Conservation (phyloP, 2,329 filamentous ascomycete species). For the Talaromyces funiculosus region DNA sequence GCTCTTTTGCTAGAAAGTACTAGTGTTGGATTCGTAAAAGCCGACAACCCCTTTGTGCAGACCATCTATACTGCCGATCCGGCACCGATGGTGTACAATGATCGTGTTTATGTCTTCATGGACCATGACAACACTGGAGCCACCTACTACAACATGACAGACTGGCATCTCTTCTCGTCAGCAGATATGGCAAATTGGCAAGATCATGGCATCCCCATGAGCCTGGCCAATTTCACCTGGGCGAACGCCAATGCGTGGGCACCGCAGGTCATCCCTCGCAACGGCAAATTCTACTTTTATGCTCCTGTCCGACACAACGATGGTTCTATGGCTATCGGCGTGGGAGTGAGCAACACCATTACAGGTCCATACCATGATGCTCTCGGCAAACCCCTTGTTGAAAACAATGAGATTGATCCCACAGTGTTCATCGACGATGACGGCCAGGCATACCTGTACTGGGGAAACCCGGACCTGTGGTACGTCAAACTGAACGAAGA, state of each 20-base stretch:
- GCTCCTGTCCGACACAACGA: not conserved
- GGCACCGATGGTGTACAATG: not conserved
- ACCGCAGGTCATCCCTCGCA: not conserved
- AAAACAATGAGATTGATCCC: constrained; percentile 3
- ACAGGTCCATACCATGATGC: not conserved
- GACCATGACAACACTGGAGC: not conserved
- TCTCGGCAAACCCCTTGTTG: not conserved
- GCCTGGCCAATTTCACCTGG: not conserved
- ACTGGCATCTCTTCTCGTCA: not conserved
- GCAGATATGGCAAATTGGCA: constrained; percentile 1
- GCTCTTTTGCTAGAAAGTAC: too few relatives aligned
- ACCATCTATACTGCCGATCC: not conserved
- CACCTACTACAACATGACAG: not conserved
- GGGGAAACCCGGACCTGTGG: not conserved
- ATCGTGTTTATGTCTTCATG: not conserved
- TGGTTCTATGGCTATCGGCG: not conserved
- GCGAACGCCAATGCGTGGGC: constrained; percentile 1
- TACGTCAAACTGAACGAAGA: not conserved
- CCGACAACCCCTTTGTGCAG: not conserved
- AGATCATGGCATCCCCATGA: not conserved
- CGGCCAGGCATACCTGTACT: not conserved
- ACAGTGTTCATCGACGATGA: not conserved
- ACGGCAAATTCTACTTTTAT: not conserved
- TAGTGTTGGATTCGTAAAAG: not conserved
- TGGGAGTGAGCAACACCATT: not conserved